A percentile compares a stretch with the other conserved stretches of the same genome.
Conservation (phyloP, 306 rosid genomes). For the Glycyrrhiza uralensis region DNA sequence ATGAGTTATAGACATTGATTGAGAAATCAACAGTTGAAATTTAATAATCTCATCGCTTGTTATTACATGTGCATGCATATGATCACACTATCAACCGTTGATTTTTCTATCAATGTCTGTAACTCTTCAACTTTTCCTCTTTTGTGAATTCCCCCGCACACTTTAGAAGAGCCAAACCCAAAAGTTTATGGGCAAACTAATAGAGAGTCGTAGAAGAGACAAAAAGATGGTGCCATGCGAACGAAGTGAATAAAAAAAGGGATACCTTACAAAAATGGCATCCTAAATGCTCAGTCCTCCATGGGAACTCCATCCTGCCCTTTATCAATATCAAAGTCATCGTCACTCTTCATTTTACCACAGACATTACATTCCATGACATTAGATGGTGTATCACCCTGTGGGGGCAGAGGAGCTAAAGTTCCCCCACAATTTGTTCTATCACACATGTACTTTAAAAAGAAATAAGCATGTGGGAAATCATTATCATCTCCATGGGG, state of each 20-base stretch:
- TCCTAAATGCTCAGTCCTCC: slow-evolving; percentile 38
- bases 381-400: slow-evolving; percentile 36
- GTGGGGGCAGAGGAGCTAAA: slow-evolving; percentile 65
- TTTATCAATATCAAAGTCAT: slow-evolving; percentile 22
- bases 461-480: slow-evolving; percentile 86
- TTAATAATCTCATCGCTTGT: not conserved
- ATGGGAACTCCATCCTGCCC: slow-evolving; percentile 37
- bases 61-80: not conserved
- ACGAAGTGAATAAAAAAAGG: not conserved
- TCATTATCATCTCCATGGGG: slow-evolving; percentile 33
- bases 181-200: not conserved
- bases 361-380: slow-evolving; percentile 77
- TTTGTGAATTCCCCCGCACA: not conserved
- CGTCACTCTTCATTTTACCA: slow-evolving; percentile 47
- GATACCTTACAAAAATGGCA: slow-evolving; percentile 26
- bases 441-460: slow-evolving; percentile 65
- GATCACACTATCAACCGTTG: not conserved
- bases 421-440: slow-evolving; percentile 70
- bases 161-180: not conserved
- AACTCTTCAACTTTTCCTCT: not conserved
- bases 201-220: not conserved
- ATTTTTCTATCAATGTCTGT: not conserved
- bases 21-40: not conserved
- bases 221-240: not conserved
- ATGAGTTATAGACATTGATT: not conserved